phyloP scores from a whole-genome alignment of 306 rosid species.

The Clitoria ternatea region DNA sequence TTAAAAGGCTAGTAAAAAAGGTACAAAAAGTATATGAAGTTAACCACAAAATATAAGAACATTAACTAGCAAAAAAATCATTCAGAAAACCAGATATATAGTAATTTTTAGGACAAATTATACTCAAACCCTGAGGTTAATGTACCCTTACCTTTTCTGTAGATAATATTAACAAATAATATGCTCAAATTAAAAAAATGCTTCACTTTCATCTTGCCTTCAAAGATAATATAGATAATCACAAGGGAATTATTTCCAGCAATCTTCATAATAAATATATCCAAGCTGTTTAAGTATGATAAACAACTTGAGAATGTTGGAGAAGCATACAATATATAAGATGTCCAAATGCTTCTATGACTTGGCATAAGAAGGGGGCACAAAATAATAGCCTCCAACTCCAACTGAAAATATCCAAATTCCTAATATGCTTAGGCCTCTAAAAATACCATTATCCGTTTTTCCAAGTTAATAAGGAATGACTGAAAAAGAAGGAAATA shows the following conservation, averaged over 20 bases:
- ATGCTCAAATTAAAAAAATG: not conserved
- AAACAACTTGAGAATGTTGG: slow-evolving; percentile 19
- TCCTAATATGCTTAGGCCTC: not conserved
- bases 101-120: not conserved
- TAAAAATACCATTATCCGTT: not conserved
- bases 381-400: not conserved
- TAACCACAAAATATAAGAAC: not conserved
- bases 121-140: no score
- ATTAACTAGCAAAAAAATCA: not conserved
- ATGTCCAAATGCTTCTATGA: not conserved
- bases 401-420: not conserved
- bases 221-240: not conserved
- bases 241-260: not conserved
- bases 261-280: not conserved
- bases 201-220: not conserved
- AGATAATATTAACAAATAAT: not conserved
- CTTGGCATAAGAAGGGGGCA: not conserved
- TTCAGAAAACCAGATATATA: not conserved
- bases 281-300: not conserved
- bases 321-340: not conserved
- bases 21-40: not conserved
- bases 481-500: slow-evolving; percentile 4
- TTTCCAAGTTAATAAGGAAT: not conserved
- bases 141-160: no score
- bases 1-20: not conserved